Evolutionary conservation across 1,284 basidiomycete genomes (phyloP), one percentile per base, ranked within the genome.

Genomic region (Malassezia dermatis): DNA sequence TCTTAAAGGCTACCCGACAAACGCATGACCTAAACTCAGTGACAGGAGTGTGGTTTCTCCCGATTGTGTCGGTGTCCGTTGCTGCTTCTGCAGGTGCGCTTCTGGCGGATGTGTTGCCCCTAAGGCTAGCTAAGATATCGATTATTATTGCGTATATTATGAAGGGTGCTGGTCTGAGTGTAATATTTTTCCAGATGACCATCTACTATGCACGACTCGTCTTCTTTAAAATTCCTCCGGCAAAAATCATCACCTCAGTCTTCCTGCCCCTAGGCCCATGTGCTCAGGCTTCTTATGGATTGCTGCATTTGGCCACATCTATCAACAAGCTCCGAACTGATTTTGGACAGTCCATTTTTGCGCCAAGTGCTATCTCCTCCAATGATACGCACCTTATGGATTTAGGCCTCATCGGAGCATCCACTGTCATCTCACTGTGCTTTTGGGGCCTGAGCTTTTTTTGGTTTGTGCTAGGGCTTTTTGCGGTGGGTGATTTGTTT

Each of bases 1-100:
- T 85, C 63, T 71, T 81, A 42, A 85, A 86, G 83, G 80, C 82
- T 54, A 82, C 81, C 0, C 74, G 77, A 8, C 86, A 88, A 32
- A 75, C 76, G 1, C 83, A 86, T 63, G 76, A 80, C 1, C 68
- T 83, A 4, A 76, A 80, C 50, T 57, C 56, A 31, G 55, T 72
- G 30, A 62, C 69, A 1, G 68, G 58, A 11, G 59, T 66, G 1
- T 66, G 65, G 66, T 51, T 88, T 3, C 79, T 87, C 39, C 86
- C 86, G 0, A 80, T 86, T 8, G 84, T 87, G 3, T 80, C 84
- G 0, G 77, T 83, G 0, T 80, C 85, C 34, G 86, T 88, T 66
- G 80, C 80, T 0, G 79, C 84, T 0, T 82, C 84, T 1, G 78
- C 82, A 0, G 86, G 86, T 1, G 82, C 79, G 0, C 70, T 84